phyloP scores from a whole-genome alignment of 331 rosid species.

The Erythrophleum ivorense region DNA sequence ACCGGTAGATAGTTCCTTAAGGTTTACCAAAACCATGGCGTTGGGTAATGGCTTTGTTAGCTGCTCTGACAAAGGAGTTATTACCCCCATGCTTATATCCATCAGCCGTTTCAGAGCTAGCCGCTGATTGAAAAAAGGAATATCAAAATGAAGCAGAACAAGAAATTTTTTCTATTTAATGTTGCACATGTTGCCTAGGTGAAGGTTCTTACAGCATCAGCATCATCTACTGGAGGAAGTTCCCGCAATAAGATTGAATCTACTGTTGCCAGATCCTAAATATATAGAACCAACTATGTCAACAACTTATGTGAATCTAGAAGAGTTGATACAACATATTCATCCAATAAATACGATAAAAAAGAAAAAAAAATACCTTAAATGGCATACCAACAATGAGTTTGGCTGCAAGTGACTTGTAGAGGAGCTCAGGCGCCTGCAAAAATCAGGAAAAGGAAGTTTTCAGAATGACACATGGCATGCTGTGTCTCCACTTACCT shows the following conservation, averaged over 20 bases:
- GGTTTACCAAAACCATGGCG: constrained; percentile 88
- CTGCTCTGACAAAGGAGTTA: constrained; percentile 92
- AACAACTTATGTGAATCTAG: constrained; percentile 37
- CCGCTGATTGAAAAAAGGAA: constrained; percentile 60
- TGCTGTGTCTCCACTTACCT: constrained; percentile 6
- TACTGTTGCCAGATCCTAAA: constrained; percentile 96
- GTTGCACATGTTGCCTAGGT: constrained; percentile 14
- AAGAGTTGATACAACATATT: constrained; percentile 19
- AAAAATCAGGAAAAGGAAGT: constrained; percentile 9
- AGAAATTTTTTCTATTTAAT: constrained; percentile 20
- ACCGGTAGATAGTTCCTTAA: constrained; percentile 81
- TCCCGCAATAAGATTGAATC: constrained; percentile 91
- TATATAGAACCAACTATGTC: constrained; percentile 35
- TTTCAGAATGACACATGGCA: constrained; percentile 16
- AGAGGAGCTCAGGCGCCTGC: constrained; percentile 86
- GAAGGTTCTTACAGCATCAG: constrained; percentile 70
- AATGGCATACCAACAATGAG: constrained; percentile 97
- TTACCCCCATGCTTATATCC: constrained; percentile 88
- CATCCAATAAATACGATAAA: constrained; percentile 9
- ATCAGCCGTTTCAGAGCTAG: constrained; percentile 89
- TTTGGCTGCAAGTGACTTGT: constrained; percentile 91
- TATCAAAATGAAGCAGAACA: constrained; percentile 23
- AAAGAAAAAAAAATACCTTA: constrained; percentile 63
- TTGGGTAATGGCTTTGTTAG: constrained; percentile 92
- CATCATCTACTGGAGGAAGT: constrained; percentile 83